Evolutionary conservation across 2,329 filamentous ascomycete genomes (phyloP).

Genomic region (Botryosphaeria dothidea): DNA sequence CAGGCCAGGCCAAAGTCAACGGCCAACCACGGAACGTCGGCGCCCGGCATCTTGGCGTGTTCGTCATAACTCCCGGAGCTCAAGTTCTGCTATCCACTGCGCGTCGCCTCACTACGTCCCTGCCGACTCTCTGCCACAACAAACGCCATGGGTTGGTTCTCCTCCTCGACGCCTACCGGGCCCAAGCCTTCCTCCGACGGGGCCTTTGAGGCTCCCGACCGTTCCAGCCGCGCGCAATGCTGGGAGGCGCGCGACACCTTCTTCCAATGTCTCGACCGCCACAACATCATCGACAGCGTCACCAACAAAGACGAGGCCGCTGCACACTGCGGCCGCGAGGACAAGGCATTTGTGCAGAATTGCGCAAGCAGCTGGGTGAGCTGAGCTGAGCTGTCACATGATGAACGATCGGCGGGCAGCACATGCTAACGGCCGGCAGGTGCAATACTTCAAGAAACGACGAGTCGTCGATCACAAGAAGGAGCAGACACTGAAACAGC

Average conservation of each 20-base stretch:
- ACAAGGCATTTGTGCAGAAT: conserved; percentile 73
- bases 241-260: conserved; percentile 88
- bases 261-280: conserved; percentile 82
- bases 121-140: background rate
- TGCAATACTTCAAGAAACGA: conserved; percentile 97
- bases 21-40: background rate
- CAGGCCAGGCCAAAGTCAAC: background rate
- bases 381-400: conserved; percentile 58
- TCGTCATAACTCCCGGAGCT: background rate
- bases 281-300: conserved; percentile 77
- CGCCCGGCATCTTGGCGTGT: background rate
- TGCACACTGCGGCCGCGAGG: conserved; percentile 57
- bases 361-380: conserved; percentile 87
- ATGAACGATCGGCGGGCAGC: background rate
- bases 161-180: conserved; percentile 41
- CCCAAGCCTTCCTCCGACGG: conserved; percentile 50
- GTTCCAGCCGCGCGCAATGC: conserved; percentile 77
- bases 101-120: background rate
- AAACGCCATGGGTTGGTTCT: conserved; percentile 55
- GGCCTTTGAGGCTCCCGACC: conserved; percentile 76
- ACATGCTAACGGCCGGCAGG: conserved; percentile 50
- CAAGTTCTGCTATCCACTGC: background rate
- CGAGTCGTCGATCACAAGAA: conserved; percentile 90
- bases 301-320: conserved; percentile 55
- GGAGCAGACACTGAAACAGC: conserved; percentile 72